Percentiles rank a stretch among this genome's conserved stretches.
Evolutionary conservation across 2,329 filamentous ascomycete species (phyloP).

Genomic region (Colletotrichum cordylinicola): DNA sequence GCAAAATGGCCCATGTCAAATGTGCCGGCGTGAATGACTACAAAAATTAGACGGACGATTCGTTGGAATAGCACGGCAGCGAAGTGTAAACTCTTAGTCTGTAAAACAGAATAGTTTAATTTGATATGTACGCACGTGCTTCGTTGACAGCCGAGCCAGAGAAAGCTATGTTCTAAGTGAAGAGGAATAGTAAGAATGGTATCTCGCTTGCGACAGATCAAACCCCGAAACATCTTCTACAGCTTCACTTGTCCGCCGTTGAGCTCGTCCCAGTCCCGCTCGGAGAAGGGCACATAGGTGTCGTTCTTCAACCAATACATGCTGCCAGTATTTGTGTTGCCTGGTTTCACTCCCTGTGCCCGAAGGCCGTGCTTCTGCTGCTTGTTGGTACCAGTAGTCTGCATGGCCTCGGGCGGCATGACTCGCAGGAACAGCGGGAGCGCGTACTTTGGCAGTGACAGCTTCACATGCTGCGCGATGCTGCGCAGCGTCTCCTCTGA

Average conservation of each 20-base stretch:
- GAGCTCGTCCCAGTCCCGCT: conserved; percentile 72
- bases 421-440: conserved; percentile 80
- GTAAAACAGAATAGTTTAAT: not conserved
- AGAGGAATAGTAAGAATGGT: not conserved
- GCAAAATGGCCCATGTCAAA: not conserved
- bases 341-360: conserved; percentile 75
- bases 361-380: conserved; percentile 81
- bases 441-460: conserved; percentile 73
- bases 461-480: conserved; percentile 63
- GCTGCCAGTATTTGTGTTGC: conserved; percentile 51
- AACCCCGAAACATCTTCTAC: conserved; percentile 37
- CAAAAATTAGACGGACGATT: not conserved
- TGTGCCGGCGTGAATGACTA: not conserved
- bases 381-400: conserved; percentile 85
- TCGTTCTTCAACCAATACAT: conserved; percentile 71
- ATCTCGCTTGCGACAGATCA: conserved; percentile 11
- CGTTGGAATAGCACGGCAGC: not conserved
- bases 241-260: conserved; percentile 74
- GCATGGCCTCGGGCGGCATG: conserved; percentile 59
- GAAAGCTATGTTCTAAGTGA: not conserved
- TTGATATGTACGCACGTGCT: not conserved
- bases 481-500: conserved; percentile 55
- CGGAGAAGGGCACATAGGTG: conserved; percentile 71
- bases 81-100: not conserved
- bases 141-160: not conserved